Conservation (phyloP, 768 basidiomycete species). For the Termitomyces sp. region DNA sequence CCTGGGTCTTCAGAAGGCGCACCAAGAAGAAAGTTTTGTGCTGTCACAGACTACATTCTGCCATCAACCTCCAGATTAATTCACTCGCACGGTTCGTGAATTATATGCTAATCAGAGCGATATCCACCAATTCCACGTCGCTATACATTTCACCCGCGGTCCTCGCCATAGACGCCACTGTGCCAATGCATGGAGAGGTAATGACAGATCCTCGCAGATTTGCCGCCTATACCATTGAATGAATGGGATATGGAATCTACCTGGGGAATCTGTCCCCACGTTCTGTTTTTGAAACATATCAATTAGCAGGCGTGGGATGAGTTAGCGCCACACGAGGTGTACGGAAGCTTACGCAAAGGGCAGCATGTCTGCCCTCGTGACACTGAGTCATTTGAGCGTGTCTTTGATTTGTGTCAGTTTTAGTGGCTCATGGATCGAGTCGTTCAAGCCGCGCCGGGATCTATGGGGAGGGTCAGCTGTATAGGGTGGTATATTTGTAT, state of each 20-base stretch:
- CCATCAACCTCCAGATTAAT: background rate
- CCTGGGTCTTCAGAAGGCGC: too few relatives aligned
- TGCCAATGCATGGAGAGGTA: conserved; percentile 37
- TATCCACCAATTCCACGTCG: conserved; percentile 57
- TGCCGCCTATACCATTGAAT: conserved; percentile 58
- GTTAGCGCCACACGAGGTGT: conserved; percentile 39
- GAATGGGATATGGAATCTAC: conserved; percentile 62
- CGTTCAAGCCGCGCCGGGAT: conserved; percentile 35
- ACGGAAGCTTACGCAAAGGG: conserved; percentile 51
- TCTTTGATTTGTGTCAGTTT: conserved; percentile 56
- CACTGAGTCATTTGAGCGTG: conserved; percentile 41
- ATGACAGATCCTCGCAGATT: conserved; percentile 53
- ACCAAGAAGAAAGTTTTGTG: too few relatives aligned
- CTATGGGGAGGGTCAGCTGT: too few relatives aligned
- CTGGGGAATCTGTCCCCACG: conserved; percentile 31
- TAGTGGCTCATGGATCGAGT: conserved; percentile 41
- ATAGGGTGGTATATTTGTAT: too few relatives aligned
- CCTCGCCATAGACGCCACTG: conserved; percentile 47
- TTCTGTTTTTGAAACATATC: background rate
- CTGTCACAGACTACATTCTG: too few relatives aligned
- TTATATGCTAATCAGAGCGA: conserved; percentile 33
- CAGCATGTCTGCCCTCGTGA: conserved; percentile 44
- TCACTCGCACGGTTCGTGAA: background rate
- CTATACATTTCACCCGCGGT: conserved; percentile 54
- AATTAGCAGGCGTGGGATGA: background rate